Conservation (phyloP, 2,329 filamentous ascomycete genomes). For the Tolypocladium guangdongense region DNA sequence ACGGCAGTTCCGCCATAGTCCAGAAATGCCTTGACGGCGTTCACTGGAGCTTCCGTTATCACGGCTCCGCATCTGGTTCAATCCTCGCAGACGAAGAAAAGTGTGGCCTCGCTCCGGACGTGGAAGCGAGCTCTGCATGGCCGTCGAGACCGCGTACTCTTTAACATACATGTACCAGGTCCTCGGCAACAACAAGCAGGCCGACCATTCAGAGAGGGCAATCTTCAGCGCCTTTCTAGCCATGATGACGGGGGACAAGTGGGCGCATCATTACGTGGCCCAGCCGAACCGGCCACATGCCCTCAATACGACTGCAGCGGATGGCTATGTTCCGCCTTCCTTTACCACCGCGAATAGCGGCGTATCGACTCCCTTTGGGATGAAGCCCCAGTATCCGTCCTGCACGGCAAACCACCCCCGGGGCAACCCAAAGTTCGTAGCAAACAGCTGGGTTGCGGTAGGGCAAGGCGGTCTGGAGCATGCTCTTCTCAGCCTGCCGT, state of each 20-base stretch:
- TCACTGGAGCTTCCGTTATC: slow-evolving; percentile 24
- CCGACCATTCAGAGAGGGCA: slow-evolving; percentile 38
- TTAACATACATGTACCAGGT: slow-evolving; percentile 21
- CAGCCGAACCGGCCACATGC: slow-evolving; percentile 42
- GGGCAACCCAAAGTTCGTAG: slow-evolving; percentile 43
- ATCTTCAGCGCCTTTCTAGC: slow-evolving; percentile 46
- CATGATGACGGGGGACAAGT: slow-evolving; percentile 38
- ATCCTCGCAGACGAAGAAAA: slow-evolving; percentile 30
- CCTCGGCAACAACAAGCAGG: slow-evolving; percentile 25
- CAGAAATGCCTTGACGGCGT: slow-evolving; percentile 25
- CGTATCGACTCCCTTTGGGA: slow-evolving; percentile 29
- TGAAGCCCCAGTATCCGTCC: slow-evolving; percentile 42
- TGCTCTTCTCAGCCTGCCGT: slow-evolving; percentile 35
- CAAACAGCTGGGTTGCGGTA: slow-evolving; percentile 32
- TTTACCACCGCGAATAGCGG: slow-evolving; percentile 37
- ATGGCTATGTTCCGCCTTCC: slow-evolving; percentile 12
- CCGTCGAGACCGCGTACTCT: slow-evolving; percentile 22
- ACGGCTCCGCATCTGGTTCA: slow-evolving; percentile 28
- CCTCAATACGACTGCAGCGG: slow-evolving; percentile 24
- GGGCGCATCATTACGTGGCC: slow-evolving; percentile 44
- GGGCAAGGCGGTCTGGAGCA: slow-evolving; percentile 36
- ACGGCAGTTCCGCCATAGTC: slow-evolving; percentile 22
- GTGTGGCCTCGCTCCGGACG: slow-evolving; percentile 23
- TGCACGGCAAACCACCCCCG: slow-evolving; percentile 49
- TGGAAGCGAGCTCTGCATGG: slow-evolving; percentile 25